Percentiles rank a stretch among this genome's conserved stretches.
These are phyloP conservation scores for Penicillium glabrum DNA, from an alignment of 2,329 filamentous ascomycete species.

Conservation along the genomic window DNA sequence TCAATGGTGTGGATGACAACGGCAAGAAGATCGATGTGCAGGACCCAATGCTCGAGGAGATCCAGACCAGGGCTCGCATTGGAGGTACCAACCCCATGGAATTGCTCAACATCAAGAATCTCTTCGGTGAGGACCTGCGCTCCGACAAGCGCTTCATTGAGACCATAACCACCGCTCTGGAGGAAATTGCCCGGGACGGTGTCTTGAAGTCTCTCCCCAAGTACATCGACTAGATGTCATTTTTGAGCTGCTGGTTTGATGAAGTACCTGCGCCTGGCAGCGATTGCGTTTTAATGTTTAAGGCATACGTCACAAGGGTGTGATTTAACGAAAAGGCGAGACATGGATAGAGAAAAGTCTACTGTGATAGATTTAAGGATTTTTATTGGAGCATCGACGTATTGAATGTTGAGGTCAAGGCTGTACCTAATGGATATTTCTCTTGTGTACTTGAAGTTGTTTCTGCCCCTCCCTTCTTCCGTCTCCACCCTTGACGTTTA, in stretches of 20 bases:
- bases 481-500: not conserved
- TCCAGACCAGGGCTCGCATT: conserved; percentile 47
- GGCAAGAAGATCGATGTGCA: conserved; percentile 43
- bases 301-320: not conserved
- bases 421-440: not conserved
- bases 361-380: not conserved
- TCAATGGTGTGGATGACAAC: conserved; percentile 51
- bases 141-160: conserved; percentile 49
- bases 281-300: not conserved
- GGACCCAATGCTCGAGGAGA: conserved; percentile 52
- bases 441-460: not conserved
- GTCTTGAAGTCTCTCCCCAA: conserved; percentile 52
- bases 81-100: conserved; percentile 45
- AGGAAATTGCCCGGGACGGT: conserved; percentile 49
- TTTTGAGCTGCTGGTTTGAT: not conserved
- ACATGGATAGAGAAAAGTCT: not conserved
- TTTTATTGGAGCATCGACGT: not conserved
- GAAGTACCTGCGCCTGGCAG: not conserved
- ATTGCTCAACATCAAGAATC: conserved; percentile 47
- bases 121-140: conserved; percentile 56
- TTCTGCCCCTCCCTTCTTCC: not conserved
- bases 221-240: conserved; percentile 41
- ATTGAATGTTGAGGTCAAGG: not conserved
- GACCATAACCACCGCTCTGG: conserved; percentile 49
- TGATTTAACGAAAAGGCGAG: not conserved